Evolutionary conservation across 805 yeast genomes (phyloP), one percentile per base, ranked within the genome.

Genomic region (Saccharomycopsis selenospora): DNA sequence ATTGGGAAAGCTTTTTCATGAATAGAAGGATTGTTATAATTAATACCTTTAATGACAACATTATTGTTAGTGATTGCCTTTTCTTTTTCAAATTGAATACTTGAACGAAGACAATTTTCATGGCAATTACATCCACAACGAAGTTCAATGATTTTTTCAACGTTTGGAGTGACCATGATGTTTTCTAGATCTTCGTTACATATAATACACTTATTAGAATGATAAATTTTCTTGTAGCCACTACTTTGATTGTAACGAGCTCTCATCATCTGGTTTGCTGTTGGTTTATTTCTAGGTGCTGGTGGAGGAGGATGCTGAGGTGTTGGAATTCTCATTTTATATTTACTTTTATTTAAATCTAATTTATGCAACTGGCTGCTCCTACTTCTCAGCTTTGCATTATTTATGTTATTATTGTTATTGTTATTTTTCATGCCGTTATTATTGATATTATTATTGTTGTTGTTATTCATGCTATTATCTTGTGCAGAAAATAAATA

Each of bases 111-210:
- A 43, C 55, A 52, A 26, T 52, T 50, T 46, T 52, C 55, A 42
- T 52, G 55, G 18, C 45, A 41, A 38, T 44, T 25, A 25, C 55
- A 52, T 7, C 43, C 47, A 26, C 55, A 52, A 1, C 46, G 47
- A 20, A 52, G 46, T 17, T 49, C 53, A 4, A 51, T 33, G 18
- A 48, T 44, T 36, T 49, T 43, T 25, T 51, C 55, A 27, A 47
- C 18, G 13, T 27, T 46, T 6, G 52, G 40, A 7, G 30, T 14
- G 5, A 46, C 50, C 14, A 30, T 29, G n/a, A 17, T 20, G 8
- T 33, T 33, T 18, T 47, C 53, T 18, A 46, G 20, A 22, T 38
- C 42, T 25, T 46, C 49, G 40, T 50, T 49, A 36, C 53, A 50
- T n/a, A 50, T 36, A 23, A 42, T 43, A 43, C 53, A 50, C 14